Evolutionary conservation across 2,329 filamentous ascomycete species (phyloP), one percentile per base, ranked within the genome.

Genomic region (Xylariaceae sp.): DNA sequence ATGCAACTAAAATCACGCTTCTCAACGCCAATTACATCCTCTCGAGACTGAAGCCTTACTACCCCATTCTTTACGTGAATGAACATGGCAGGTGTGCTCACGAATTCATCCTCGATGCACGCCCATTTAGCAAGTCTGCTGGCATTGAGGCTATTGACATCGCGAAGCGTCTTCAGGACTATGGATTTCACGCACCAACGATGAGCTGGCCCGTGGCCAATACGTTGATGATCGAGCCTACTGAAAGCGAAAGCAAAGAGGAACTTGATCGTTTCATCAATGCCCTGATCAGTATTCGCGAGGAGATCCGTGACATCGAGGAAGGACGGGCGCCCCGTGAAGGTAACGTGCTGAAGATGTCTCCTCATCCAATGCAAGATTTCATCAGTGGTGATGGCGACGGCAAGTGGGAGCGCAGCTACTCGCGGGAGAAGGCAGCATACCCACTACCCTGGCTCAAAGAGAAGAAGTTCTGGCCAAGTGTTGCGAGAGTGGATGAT

Each of bases 381-480:
- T 67, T 97, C 26, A 72, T 96, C 37, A 60, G 74, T 1, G 78
- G 78, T 3, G 80, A 70, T 31, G 63, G 60, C n/a, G 68, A 68
- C 22, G 67, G 65, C 45, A 66, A 87, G 55, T 97, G 91, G 91
- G 74, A 87, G 48, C 74, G 91, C n/a, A 73, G 80, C 1, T 97
- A 97, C 64, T 79, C 74, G 1, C 72, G 89, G 19, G 85, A 93
- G 68, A 77, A 83, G 66, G 91, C 91, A 0, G 91, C 89, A 0
- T 97, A 95, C 63, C 91, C 91, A 15, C 62, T 95, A 48, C 73
- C 81, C 0, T 95, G 80, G 67, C 68, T 97, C 48, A 78, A 79
- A 64, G 87, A 95, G 78, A 96, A 94, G 84, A 97, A 97, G 74
- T 96, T 96, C 69, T 97, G 91, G 91, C 90, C 91, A 0, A 83